Evolutionary conservation across 257 asterid genomes (phyloP).

Genomic region (Rubia yunnanensis): DNA sequence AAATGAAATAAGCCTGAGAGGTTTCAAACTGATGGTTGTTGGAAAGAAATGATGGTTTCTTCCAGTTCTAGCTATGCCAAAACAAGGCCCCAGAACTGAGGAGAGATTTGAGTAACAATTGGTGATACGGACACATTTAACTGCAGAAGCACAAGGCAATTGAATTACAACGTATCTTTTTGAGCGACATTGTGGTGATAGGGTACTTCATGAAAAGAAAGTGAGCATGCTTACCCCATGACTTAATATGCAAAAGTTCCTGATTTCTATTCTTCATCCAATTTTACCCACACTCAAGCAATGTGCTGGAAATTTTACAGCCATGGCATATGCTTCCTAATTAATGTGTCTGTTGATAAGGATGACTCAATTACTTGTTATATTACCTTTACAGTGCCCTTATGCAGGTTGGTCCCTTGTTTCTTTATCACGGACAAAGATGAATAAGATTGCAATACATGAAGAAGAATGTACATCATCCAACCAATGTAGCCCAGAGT

Average conservation of each 20-base stretch:
- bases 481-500: slow-evolving; percentile 93
- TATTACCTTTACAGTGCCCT: slow-evolving; percentile 48
- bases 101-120: not conserved
- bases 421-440: slow-evolving; percentile 41
- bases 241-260: not conserved
- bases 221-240: not conserved
- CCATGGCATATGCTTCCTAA: not conserved
- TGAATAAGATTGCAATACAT: slow-evolving; percentile 78
- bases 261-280: not conserved
- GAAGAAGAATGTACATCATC: slow-evolving; percentile 80
- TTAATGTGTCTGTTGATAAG: not conserved
- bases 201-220: not conserved
- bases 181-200: not conserved
- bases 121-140: not conserved
- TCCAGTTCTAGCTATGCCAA: not conserved
- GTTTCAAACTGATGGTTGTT: not conserved
- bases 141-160: not conserved
- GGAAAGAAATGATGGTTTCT: not conserved
- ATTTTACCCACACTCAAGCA: not conserved
- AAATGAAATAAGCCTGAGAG: slow-evolving; percentile 4
- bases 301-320: not conserved
- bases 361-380: not conserved
- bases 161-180: not conserved
- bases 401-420: slow-evolving; percentile 35
- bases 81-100: not conserved